Conservation (phyloP, 1,284 basidiomycete species). For the Cerrena zonata region DNA sequence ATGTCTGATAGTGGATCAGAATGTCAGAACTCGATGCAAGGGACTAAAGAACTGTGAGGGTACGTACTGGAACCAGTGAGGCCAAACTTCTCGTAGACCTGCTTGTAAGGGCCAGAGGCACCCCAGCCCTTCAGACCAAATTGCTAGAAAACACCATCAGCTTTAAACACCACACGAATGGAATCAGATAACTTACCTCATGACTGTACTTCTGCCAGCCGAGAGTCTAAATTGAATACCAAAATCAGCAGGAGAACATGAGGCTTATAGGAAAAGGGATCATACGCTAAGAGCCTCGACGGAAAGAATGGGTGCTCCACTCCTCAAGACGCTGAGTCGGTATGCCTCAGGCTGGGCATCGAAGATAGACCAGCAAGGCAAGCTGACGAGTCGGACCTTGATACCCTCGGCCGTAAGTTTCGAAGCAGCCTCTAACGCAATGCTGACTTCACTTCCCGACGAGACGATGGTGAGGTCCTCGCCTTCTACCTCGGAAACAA, state of each 20-base stretch:
- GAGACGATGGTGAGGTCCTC: conserved; percentile 85
- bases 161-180: background rate
- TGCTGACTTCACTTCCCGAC: conserved; percentile 83
- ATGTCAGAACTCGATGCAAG: background rate
- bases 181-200: conserved; percentile 42
- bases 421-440: conserved; percentile 80
- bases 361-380: conserved; percentile 89
- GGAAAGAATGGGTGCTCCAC: conserved; percentile 84
- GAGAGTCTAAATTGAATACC: conserved; percentile 42
- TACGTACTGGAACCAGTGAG: conserved; percentile 72
- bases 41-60: conserved; percentile 11
- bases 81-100: conserved; percentile 87
- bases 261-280: conserved; percentile 50
- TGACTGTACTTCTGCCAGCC: conserved; percentile 87
- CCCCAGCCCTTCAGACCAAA: conserved; percentile 79
- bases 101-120: conserved; percentile 82
- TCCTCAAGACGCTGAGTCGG: conserved; percentile 77
- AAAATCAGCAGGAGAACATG: conserved; percentile 2
- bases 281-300: conserved; percentile 86
- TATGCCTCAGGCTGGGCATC: conserved; percentile 81
- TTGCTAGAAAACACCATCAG: conserved; percentile 41
- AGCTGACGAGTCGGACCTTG: conserved; percentile 79
- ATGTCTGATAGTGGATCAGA: conserved; percentile 49
- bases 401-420: conserved; percentile 71
- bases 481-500: conserved; percentile 71